Percentiles rank a stretch among this genome's conserved stretches.
Evolutionary conservation across 331 rosid species (phyloP).

Genomic region (Rosa hybrid): DNA sequence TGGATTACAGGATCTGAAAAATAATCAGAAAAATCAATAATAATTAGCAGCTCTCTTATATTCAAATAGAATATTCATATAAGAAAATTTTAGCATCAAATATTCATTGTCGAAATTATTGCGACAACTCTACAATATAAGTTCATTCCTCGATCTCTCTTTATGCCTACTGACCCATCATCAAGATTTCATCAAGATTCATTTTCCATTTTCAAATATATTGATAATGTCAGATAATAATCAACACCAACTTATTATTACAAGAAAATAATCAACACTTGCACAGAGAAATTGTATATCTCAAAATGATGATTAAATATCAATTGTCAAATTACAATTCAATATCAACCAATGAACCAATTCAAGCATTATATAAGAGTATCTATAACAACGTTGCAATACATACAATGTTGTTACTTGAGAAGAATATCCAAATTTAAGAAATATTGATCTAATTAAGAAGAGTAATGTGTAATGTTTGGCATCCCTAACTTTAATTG

Average conservation of each 20-base stretch:
- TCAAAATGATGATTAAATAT: too few relatives aligned
- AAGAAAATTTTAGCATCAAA: too few relatives aligned
- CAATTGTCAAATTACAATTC: too few relatives aligned
- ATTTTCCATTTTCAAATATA: too few relatives aligned
- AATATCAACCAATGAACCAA: neutral
- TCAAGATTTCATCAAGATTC: too few relatives aligned
- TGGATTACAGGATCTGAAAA: conserved; percentile 7
- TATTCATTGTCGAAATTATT: neutral
- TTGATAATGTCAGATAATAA: too few relatives aligned
- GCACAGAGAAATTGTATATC: neutral
- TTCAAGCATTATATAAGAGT: neutral
- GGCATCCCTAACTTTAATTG: neutral
- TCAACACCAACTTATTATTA: too few relatives aligned
- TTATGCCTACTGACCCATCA: too few relatives aligned
- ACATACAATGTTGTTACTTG: neutral
- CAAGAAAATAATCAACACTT: neutral
- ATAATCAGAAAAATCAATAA: neutral
- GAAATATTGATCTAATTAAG: neutral
- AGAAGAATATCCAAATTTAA: neutral
- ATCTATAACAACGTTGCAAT: neutral
- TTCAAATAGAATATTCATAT: too few relatives aligned
- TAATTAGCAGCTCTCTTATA: neutral
- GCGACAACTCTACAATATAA: too few relatives aligned
- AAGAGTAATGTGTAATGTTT: neutral
- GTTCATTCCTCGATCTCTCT: neutral